phyloP scores from a whole-genome alignment of 805 yeast species.

The Yarrowia sp. region DNA sequence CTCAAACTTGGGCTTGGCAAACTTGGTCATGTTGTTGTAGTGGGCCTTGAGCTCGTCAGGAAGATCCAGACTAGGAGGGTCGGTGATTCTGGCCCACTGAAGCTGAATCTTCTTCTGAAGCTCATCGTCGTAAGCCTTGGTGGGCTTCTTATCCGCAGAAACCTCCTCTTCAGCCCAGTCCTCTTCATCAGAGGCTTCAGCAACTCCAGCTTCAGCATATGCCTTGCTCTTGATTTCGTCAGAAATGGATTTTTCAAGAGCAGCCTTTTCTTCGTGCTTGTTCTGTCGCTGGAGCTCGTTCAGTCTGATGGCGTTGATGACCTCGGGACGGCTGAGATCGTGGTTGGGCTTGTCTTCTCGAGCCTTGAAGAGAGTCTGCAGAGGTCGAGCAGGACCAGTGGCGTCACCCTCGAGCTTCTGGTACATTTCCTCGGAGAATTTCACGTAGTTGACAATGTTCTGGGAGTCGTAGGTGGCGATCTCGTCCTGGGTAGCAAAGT shows the following conservation, averaged over 20 bases:
- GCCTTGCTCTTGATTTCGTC: constrained; percentile 1
- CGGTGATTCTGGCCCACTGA: constrained; percentile 33
- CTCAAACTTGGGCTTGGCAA: constrained; percentile 11
- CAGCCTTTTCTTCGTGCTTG: constrained; percentile 26
- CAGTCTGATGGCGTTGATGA: constrained; percentile 26
- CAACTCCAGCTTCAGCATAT: constrained; percentile 6
- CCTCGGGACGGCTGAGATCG: constrained; percentile 21
- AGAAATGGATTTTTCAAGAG: constrained; percentile 11
- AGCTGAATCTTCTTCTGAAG: constrained; percentile 29
- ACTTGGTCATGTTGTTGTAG: constrained; percentile 1
- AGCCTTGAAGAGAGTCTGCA: constrained; percentile 33
- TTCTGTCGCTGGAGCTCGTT: constrained; percentile 19
- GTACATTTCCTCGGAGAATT: constrained; percentile 36
- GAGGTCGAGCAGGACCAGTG: constrained; percentile 16
- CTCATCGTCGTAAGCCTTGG: constrained; percentile 7
- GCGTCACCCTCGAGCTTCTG: constrained; percentile 17
- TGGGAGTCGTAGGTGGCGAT: constrained; percentile 36
- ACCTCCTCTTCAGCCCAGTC: constrained; percentile 15
- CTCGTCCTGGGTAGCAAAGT: constrained; percentile 13
- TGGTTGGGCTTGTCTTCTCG: constrained; percentile 21
- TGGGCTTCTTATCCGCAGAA: neutral
- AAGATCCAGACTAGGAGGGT: constrained; percentile 13
- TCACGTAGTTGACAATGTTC: constrained; percentile 35
- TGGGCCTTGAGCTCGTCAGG: constrained; percentile 2
- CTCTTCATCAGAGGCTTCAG: constrained; percentile 7